These are phyloP conservation scores for Yarrowia divulgata DNA, from an alignment of 805 yeast species.

Conservation along the genomic window DNA sequence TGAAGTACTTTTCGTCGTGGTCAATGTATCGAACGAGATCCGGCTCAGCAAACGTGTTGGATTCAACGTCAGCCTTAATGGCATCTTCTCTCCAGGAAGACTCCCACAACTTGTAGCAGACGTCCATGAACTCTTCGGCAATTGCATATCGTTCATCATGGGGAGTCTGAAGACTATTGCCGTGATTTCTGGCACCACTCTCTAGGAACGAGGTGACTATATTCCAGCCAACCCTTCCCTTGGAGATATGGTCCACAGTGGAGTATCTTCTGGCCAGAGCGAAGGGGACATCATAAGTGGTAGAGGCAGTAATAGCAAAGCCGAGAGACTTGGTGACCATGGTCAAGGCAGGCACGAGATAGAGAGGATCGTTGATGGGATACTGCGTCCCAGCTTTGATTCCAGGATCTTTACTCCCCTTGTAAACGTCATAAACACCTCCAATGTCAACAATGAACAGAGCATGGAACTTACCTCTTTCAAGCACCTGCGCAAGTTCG, in stretches of 20 bases:
- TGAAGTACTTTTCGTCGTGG: constrained; percentile 54
- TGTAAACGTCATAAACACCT: constrained; percentile 54
- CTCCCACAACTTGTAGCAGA: constrained; percentile 53
- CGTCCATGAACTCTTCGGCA: constrained; percentile 55
- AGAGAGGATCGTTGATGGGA: constrained; percentile 55
- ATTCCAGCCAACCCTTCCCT: constrained; percentile 59
- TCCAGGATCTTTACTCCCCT: constrained; percentile 53
- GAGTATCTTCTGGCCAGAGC: constrained; percentile 56
- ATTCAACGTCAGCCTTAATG: constrained; percentile 47
- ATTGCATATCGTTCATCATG: constrained; percentile 55
- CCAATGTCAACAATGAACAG: constrained; percentile 54
- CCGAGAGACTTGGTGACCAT: constrained; percentile 54
- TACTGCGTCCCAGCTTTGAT: constrained; percentile 51
- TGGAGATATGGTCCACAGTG: constrained; percentile 55
- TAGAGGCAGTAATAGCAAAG: constrained; percentile 56
- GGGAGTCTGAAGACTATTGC: constrained; percentile 51
- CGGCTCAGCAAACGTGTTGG: constrained; percentile 47
- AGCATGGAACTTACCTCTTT: constrained; percentile 52
- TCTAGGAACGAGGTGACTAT: constrained; percentile 56
- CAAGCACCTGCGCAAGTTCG: constrained; percentile 52
- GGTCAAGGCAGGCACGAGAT: constrained; percentile 55
- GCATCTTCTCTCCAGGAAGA: constrained; percentile 58
- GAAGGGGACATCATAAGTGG: constrained; percentile 56
- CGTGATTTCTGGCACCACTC: constrained; percentile 55
- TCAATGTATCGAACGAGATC: constrained; percentile 54